Evolutionary conservation across 768 basidiomycete species (phyloP), one percentile per base, ranked within the genome.

Genomic region (Phylloporus rhodoxanthus): DNA sequence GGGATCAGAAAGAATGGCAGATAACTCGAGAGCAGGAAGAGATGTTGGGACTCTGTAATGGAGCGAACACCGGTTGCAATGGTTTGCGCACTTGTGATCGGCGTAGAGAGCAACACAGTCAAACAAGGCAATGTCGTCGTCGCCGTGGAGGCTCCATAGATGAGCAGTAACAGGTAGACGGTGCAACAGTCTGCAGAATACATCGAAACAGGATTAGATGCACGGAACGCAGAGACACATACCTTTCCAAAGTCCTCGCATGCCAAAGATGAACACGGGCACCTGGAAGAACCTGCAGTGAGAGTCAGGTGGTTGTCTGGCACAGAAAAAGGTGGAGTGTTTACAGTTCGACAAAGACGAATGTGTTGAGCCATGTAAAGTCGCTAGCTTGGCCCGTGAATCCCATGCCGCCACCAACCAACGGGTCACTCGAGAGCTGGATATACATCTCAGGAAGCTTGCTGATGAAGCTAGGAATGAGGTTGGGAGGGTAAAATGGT

Each of bases 51-150:
- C 1, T 59, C 40, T 0, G 81, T 75, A 41, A 87, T 51, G 17
- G 76, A 71, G 21, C 66, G 57, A 3, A 72, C 51, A 1, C 63
- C 60, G 4, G 63, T 47, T 28, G 64, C 62, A 14, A 64, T 51
- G 1, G 71, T 67, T 21, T 64, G 57, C 2, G 54, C 44, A n/a
- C 66, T 68, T 29, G 75, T 68, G 21, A 70, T 57, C 0, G 81
- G 80, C 2, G 77, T 75, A 17, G 74, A 66, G n/a, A 89, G 63
- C 29, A 91, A 63, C 26, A 78, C 71, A 11, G 73, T 66, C 42
- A 93, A 63, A 60, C 86, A 89, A 0, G 91, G 81, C 29, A 89
- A 66, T 13, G 85, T 84, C 1, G 90, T 91, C 0, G 88, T 92
- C 0, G 79, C 74, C 3, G 88, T 85, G 0, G 86, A 88, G 0